Base-by-base conservation (phyloP, 2,329 filamentous ascomycete genomes). In the Pestalotiopsis sp. region DNA sequence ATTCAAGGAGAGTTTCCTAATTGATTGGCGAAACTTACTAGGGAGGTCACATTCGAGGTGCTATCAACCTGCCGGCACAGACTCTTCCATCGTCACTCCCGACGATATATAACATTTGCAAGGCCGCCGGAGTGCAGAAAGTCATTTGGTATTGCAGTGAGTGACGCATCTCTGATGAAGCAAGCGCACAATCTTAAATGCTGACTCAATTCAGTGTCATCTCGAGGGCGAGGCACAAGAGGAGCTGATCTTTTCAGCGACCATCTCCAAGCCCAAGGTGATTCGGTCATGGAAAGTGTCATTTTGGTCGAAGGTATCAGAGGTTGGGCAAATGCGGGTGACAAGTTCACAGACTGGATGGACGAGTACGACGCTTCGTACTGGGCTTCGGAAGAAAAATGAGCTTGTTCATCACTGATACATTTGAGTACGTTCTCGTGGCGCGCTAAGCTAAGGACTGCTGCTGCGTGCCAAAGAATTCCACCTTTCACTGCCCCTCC, bases 191-290 rank as follows among this genome's bases (percentile, higher is more conserved):
- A 31, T n/a, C 36, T 20, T 61, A 9, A 3, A 13, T 23, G 6
- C 25, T 52, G 20, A 14, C 25, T n/a, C 11, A 39, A 1, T 36
- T 41, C 67, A 90, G 88, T 84, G 2, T 89, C 88, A 1, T 89
- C 85, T 1, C 71, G 71, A 2, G 87, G 87, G 4, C 84, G 88
- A 2, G 88, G 87, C 3, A 84, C 80, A 2, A 81, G 87, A n/a
- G 82, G 85, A 1, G 86, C 85, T 1, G 82, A 80, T 7, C 90
- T 87, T 87, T 85, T 90, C 73, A 80, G 79, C 3, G 87, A 90
- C 73, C 80, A 87, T 68, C 75, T 89, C 38, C 73, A 76, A 2
- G 78, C 83, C 1, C 74, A 81, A 45, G 73, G 75, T 1, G 82
- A 86, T 68, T 72, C 62, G 0, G 72, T 76, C 0, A 82, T 88